These are phyloP conservation scores for Ceratocystis smalleyi DNA, from an alignment of 2,329 filamentous ascomycete genomes.

Conservation along the genomic window DNA sequence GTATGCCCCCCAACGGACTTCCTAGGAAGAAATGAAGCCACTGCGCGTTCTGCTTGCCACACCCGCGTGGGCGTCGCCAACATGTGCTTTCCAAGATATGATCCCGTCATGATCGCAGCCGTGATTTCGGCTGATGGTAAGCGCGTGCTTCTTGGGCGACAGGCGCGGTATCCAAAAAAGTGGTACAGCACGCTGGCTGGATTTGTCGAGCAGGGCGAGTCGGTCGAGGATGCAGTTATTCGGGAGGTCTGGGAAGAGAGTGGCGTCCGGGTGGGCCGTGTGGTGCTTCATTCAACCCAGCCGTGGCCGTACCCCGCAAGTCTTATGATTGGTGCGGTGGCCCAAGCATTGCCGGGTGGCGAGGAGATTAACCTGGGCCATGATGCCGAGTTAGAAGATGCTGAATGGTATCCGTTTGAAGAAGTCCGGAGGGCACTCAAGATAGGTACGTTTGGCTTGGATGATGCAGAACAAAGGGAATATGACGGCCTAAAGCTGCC, in stretches of 20 bases:
- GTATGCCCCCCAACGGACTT: conserved; percentile 59
- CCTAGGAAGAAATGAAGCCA: conserved; percentile 28
- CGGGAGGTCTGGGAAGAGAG: conserved; percentile 79
- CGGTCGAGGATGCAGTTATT: conserved; percentile 67
- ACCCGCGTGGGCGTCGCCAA: conserved; percentile 81
- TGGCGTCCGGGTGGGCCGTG: conserved; percentile 58
- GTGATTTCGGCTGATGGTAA: conserved; percentile 68
- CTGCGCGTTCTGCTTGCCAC: conserved; percentile 53
- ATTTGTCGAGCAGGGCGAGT: conserved; percentile 74
- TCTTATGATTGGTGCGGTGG: conserved; percentile 77
- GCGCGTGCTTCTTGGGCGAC: conserved; percentile 66
- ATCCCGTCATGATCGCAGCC: conserved; percentile 90
- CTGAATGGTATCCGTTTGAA: conserved; percentile 72
- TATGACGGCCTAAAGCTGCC: conserved; percentile 67
- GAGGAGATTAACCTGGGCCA: conserved; percentile 72
- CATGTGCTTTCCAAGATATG: conserved; percentile 78
- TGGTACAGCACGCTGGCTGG: conserved; percentile 86
- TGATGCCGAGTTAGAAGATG: conserved; percentile 80
- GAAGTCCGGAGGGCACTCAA: conserved; percentile 63
- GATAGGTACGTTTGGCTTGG: conserved; percentile 45
- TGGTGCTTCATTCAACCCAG: conserved; percentile 70
- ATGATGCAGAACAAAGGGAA: conserved; percentile 44
- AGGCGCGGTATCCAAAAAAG: conserved; percentile 64
- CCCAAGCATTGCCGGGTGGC: conserved; percentile 61
- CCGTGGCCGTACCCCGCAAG: conserved; percentile 79